A percentile compares a stretch with the other conserved stretches of the same genome.
phyloP scores from a whole-genome alignment of 257 asterid genomes.

The Cynanchum wilfordii region DNA sequence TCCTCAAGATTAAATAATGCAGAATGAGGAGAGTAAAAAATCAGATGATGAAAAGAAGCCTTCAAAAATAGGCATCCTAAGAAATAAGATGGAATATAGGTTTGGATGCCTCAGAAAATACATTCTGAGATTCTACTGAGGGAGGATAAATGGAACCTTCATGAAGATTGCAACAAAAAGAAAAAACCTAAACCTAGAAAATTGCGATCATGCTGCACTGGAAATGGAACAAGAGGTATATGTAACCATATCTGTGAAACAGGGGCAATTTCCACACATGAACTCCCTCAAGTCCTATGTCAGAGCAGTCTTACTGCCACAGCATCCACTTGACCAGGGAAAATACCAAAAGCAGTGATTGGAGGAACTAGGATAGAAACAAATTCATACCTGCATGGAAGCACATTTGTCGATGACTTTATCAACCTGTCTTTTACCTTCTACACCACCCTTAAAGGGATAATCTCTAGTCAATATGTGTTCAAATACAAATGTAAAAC shows the following conservation, averaged over 20 bases:
- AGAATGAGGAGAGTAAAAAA: constrained; percentile 14
- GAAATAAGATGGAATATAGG: neutral
- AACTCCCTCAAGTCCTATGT: constrained; percentile 3
- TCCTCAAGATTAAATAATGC: constrained; percentile 21
- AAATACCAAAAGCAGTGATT: constrained; percentile 18
- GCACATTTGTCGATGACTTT: constrained; percentile 94
- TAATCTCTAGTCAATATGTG: constrained; percentile 39
- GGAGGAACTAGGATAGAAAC: constrained; percentile 13
- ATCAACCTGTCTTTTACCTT: constrained; percentile 97
- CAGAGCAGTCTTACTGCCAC: neutral
- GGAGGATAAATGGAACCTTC: neutral
- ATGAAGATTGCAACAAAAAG: neutral
- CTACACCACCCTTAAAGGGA: constrained; percentile 86
- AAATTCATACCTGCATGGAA: constrained; percentile 81
- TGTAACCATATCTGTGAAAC: constrained; percentile 3
- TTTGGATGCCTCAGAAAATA: neutral
- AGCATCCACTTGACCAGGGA: constrained; percentile 7
- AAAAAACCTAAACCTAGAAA: constrained; percentile 3
- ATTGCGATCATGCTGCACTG: neutral
- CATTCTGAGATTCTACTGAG: neutral
- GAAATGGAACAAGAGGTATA: neutral
- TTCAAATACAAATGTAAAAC: constrained; percentile 22
- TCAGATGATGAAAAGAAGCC: constrained; percentile 1
- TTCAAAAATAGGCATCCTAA: neutral
- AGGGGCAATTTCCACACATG: neutral